These are phyloP conservation scores for Vitis labrusca DNA, from an alignment of 164 flowering plant species.

Conservation along the genomic window DNA sequence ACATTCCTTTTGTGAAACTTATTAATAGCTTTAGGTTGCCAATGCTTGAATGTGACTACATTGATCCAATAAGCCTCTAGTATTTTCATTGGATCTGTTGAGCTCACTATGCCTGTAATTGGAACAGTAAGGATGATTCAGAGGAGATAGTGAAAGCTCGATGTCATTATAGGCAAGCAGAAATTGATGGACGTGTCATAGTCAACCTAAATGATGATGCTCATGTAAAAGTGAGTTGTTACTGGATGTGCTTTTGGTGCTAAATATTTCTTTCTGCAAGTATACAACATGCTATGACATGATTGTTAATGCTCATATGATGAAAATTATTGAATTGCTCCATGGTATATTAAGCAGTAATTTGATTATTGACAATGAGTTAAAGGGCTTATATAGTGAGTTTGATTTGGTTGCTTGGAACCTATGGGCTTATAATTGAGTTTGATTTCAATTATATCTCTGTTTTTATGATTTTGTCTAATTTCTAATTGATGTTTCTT, in stretches of 20 bases:
- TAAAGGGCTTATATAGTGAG: too few species aligned
- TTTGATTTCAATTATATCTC: too few species aligned
- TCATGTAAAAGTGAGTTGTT: conserved; percentile 34
- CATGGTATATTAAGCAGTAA: too few species aligned
- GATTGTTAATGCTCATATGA: not conserved
- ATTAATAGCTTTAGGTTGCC: not conserved
- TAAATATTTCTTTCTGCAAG: not conserved
- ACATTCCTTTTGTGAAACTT: too few species aligned
- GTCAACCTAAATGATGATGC: conserved; percentile 41
- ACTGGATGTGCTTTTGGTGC: not conserved
- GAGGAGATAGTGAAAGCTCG: conserved; percentile 27
- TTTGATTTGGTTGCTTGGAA: too few species aligned
- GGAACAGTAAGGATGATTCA: conserved; percentile 7
- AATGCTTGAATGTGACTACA: not conserved
- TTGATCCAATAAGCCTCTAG: not conserved
- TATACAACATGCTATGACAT: not conserved
- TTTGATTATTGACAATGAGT: too few species aligned
- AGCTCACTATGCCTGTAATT: not conserved
- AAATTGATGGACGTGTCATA: conserved; percentile 29
- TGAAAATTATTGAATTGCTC: too few species aligned
- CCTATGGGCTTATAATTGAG: too few species aligned
- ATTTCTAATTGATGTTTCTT: too few species aligned
- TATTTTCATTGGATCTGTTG: not conserved
- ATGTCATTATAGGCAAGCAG: conserved; percentile 33
- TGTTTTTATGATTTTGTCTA: too few species aligned